A percentile compares a stretch with the other conserved stretches of the same genome.
These are phyloP conservation scores for Solanum appendiculatum DNA, from an alignment of 257 asterid genomes.

Conservation along the genomic window DNA sequence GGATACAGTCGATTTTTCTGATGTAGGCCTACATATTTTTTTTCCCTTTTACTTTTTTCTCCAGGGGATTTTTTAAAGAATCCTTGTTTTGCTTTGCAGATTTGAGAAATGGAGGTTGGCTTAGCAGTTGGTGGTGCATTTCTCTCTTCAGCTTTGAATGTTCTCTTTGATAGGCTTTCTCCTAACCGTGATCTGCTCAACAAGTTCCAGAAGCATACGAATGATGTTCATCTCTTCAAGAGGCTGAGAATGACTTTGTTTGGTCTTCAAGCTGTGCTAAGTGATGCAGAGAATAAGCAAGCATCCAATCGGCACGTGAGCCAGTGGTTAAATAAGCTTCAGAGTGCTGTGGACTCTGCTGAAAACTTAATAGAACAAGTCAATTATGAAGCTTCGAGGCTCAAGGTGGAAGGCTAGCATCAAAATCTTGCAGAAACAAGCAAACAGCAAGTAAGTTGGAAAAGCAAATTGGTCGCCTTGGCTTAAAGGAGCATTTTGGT, in stretches of 20 bases:
- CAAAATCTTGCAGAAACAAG: no score
- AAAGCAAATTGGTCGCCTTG: no score
- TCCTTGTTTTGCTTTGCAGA: background rate
- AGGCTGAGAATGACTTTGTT: background rate
- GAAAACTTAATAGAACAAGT: no score
- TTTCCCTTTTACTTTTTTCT: conserved; percentile 7
- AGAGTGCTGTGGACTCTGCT: no score
- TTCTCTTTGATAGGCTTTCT: background rate
- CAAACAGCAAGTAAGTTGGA: no score
- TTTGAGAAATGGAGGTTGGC: background rate
- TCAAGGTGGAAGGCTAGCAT: no score
- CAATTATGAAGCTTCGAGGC: no score
- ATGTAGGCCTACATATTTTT: background rate
- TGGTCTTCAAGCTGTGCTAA: conserved; percentile 3
- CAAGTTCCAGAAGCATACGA: background rate
- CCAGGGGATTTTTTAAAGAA: conserved; percentile 96
- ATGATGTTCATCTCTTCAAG: background rate
- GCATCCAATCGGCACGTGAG: background rate
- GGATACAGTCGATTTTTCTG: background rate
- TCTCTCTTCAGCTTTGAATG: background rate
- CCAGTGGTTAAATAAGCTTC: no score
- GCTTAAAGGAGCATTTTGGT: no score
- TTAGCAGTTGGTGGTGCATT: no score
- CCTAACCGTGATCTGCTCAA: background rate
- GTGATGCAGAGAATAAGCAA: conserved; percentile 11